These are phyloP conservation scores for Podospora pseudocomata DNA, from an alignment of 495 filamentous ascomycete species.

Conservation along the genomic window DNA sequence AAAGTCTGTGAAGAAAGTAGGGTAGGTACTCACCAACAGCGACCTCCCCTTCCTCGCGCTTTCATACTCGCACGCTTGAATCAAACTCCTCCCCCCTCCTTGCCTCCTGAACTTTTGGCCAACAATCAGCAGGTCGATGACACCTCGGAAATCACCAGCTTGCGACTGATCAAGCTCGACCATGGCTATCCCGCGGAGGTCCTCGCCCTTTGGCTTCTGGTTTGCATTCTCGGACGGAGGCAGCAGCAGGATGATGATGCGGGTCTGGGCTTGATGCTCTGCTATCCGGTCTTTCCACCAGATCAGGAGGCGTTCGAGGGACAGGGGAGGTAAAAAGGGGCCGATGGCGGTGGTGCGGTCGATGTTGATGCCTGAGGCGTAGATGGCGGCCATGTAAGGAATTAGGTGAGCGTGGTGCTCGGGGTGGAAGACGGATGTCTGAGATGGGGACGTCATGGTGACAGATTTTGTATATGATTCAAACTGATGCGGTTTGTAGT, in stretches of 20 bases:
- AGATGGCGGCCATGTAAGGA: slow-evolving; percentile 40
- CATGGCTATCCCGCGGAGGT: slow-evolving; percentile 39
- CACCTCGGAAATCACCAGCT: slow-evolving; percentile 36
- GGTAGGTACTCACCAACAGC: slow-evolving; percentile 32
- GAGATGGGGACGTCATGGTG: not conserved
- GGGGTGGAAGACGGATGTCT: slow-evolving; percentile 34
- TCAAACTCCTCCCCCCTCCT: slow-evolving; percentile 32
- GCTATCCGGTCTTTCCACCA: slow-evolving; percentile 41
- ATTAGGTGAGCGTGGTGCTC: slow-evolving; percentile 33
- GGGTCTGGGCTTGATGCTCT: slow-evolving; percentile 29
- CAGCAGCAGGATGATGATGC: slow-evolving; percentile 36
- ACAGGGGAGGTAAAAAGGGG: slow-evolving; percentile 38
- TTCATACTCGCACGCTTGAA: slow-evolving; percentile 37
- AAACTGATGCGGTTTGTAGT: not conserved
- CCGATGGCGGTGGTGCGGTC: slow-evolving; percentile 34
- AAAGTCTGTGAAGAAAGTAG: too few species aligned
- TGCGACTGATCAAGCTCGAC: slow-evolving; percentile 34
- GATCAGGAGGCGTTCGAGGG: slow-evolving; percentile 37
- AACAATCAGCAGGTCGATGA: slow-evolving; percentile 41
- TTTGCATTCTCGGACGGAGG: slow-evolving; percentile 21
- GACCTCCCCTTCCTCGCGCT: slow-evolving; percentile 33
- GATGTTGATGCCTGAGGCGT: slow-evolving; percentile 37
- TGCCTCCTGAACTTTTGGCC: slow-evolving; percentile 28
- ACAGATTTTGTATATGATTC: not conserved
- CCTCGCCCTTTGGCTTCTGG: slow-evolving; percentile 28